Base-by-base conservation (phyloP, 768 basidiomycete species). In the Harrya chromipes region DNA sequence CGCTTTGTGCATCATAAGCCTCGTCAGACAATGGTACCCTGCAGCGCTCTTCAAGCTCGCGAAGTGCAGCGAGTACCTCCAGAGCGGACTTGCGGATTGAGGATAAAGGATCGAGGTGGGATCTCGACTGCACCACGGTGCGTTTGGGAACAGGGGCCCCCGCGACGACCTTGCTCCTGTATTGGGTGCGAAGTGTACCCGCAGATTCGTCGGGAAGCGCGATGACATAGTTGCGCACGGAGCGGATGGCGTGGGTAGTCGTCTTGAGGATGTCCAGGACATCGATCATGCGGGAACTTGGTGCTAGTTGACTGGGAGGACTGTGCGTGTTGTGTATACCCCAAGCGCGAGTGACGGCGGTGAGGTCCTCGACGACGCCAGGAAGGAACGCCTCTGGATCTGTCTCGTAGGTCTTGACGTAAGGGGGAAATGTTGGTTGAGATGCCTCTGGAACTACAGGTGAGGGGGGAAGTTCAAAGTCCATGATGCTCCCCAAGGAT, bases 201-300 rank as follows among this genome's bases (percentile, higher is more conserved):
- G 80, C 72, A 2, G 77, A 79, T 49, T 91, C 87, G 60, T 91
- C 84, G 0, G 90, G 91, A 13, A 94, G 79, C 0, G 87, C 82
- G 27, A 94, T 72, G 17, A 93, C 71, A 65, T 93, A 94, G 64
- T 90, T 90, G 12, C 92, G 80, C 27, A 90, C 86, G 13, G 85
- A 84, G 29, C 93, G 82, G 40, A 97, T 83, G 4, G 88, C 83
- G 35, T 77, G 79, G 7, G 91, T 92, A 0, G 92, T 94, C 1
- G 76, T 81, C 66, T 90, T 85, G 49, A 95, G 79, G 5, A 84
- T 72, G 5, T 73, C 74, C 9, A 94, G 77, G 7, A 97, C 77
- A 53, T 90, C 86, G 13, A 63, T 48, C 42, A 81, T 69, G 45
- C 55, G 58, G 23, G 61, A 56, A 12, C 46, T 40, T 13, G 40